Percentiles rank a stretch among this genome's conserved stretches.
These are phyloP conservation scores for Vitis hybrid DNA, from an alignment of 177 flowering plant genomes.

Conservation along the genomic window DNA sequence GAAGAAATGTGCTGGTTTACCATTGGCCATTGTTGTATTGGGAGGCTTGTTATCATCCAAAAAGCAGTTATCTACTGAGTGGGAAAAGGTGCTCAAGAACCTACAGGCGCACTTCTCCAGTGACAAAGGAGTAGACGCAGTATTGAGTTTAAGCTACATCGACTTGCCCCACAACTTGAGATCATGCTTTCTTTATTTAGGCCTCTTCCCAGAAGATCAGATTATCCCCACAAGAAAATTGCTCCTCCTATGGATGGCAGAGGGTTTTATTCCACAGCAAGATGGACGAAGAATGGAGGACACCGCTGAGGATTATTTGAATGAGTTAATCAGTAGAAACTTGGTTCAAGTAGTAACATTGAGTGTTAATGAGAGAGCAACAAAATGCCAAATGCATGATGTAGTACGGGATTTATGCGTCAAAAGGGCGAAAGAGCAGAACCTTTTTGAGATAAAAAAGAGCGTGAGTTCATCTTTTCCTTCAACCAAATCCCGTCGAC, in stretches of 20 bases:
- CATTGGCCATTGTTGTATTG: too few species aligned
- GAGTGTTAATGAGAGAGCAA: background rate
- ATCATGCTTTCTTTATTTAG: background rate
- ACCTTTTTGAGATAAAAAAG: background rate
- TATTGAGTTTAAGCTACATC: background rate
- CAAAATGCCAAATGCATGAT: background rate
- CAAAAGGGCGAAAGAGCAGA: background rate
- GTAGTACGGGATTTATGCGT: background rate
- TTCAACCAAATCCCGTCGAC: too few species aligned
- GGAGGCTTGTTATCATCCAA: too few species aligned
- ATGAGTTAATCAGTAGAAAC: background rate
- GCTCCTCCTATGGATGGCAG: background rate
- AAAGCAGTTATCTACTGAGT: too few species aligned
- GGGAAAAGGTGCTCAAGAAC: too few species aligned
- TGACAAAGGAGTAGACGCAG: too few species aligned
- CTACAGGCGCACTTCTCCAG: too few species aligned
- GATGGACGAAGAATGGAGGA: background rate
- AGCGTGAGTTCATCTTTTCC: too few species aligned
- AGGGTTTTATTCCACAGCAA: background rate
- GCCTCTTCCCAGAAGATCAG: constrained; percentile 2
- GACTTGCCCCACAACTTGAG: background rate
- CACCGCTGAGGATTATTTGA: background rate
- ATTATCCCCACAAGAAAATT: background rate
- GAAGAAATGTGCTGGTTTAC: too few species aligned
- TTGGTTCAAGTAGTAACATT: background rate